Evolutionary conservation across 495 filamentous ascomycete species (phyloP), one percentile per base, ranked within the genome.

Genomic region (Saxophila tyrrhenica): DNA sequence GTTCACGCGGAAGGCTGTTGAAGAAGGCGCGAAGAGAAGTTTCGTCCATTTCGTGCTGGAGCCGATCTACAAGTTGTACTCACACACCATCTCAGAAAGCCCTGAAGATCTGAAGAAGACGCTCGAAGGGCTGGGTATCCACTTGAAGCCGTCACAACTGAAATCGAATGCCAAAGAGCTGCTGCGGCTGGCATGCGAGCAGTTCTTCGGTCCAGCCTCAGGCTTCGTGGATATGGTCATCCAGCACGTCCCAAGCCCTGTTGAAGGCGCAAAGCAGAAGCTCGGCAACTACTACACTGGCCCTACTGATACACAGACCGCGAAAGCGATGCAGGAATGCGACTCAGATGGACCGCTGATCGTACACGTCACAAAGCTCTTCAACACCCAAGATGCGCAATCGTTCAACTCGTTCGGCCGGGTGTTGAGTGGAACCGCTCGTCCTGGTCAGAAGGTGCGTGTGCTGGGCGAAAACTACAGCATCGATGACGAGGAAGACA

Each of bases 211-310:
- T 19, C 80, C 85, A 29, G 84, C 88, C 7, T 80, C 79, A 39
- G 92, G 89, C 0, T 94, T 98, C 62, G 91, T 97, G 11, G 94
- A 98, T 64, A 97, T 97, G 92, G 68, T 95, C 44, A 78, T 90
- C 25, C 77, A 89, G 55, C 89, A 98, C 68, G 74, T 96, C 51
- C 92, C 94, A 2, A 95, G 92, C 10, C 89, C 92, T 0, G 73
- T 80, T 1, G 85, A 87, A 48, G 91, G 86, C 20, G 85, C 88
- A 7, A 77, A 82, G 65, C 74, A 75, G 55, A 82, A 85, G 63
- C 71, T 96, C 39, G 78, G 90, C 57, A 79, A 80, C 41, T 94
- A 94, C 69, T 98, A 97, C 67, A 96, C 91, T 24, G 92, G 92
- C 0, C 90, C 92, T n/a, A 63, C 85, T n/a, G 90, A 97, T 62